These are phyloP conservation scores for Thelonectria blattea DNA, from an alignment of 2,329 filamentous ascomycete species.

Conservation along the genomic window DNA sequence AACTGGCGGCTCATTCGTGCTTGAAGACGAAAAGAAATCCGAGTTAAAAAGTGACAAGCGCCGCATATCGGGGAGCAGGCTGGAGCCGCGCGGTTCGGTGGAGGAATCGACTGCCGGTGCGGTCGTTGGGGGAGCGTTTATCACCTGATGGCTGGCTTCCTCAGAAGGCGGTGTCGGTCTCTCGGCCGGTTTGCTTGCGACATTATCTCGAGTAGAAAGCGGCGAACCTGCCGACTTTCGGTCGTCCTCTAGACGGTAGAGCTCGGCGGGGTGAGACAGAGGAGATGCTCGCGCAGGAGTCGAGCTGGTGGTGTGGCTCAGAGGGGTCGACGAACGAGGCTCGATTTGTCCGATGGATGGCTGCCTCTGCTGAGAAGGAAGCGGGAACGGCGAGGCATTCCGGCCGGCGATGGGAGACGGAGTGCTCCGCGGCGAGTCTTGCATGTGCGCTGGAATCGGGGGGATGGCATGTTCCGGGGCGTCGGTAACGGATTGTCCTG, in stretches of 20 bases:
- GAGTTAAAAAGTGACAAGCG: conserved; percentile 67
- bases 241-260: conserved; percentile 74
- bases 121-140: background rate
- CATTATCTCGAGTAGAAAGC: conserved; percentile 62
- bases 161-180: conserved; percentile 36
- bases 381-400: conserved; percentile 29
- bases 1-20: conserved; percentile 28
- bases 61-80: conserved; percentile 59
- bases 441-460: conserved; percentile 9
- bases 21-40: conserved; percentile 57
- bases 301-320: conserved; percentile 29
- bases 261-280: conserved; percentile 76
- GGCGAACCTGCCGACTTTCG: conserved; percentile 62
- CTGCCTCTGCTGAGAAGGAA: conserved; percentile 17
- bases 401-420: conserved; percentile 26
- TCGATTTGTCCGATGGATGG: conserved; percentile 21
- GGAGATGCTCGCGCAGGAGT: conserved; percentile 56
- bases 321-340: conserved; percentile 34
- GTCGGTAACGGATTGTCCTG: conserved; percentile 20
- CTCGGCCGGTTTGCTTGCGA: conserved; percentile 44
- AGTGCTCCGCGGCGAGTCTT: conserved; percentile 23
- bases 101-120: conserved; percentile 16
- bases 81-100: conserved; percentile 47
- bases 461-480: conserved; percentile 5
- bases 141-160: conserved; percentile 11